Conservation (phyloP, 805 yeast species). For the Cyberlindnera mississippiensis region DNA sequence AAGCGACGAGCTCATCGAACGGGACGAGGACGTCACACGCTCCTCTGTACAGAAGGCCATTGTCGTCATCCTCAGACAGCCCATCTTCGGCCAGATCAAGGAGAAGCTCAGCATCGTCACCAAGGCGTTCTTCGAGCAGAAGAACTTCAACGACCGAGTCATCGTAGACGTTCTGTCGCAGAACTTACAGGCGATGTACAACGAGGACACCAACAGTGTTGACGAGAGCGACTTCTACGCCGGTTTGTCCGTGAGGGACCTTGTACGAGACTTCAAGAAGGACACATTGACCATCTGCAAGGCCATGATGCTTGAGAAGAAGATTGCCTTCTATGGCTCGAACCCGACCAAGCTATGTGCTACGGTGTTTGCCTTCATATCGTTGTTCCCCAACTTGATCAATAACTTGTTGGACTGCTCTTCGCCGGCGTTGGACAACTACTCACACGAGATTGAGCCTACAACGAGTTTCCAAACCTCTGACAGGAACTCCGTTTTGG, state of each 20-base stretch:
- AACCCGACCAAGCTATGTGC: constrained; percentile 79
- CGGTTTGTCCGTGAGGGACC: constrained; percentile 68
- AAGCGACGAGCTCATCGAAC: constrained; percentile 51
- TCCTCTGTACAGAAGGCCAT: constrained; percentile 89
- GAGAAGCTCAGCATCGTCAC: constrained; percentile 91
- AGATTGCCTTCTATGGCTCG: constrained; percentile 70
- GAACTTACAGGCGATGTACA: constrained; percentile 48
- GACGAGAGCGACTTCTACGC: constrained; percentile 61
- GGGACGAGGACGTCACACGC: constrained; percentile 66
- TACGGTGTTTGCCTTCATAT: constrained; percentile 76
- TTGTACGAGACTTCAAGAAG: constrained; percentile 54
- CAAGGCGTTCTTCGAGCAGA: constrained; percentile 77
- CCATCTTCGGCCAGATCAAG: constrained; percentile 81
- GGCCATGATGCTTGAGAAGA: constrained; percentile 70
- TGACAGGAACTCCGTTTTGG: constrained; percentile 70
- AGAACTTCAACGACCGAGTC: constrained; percentile 64
- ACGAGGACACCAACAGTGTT: constrained; percentile 22
- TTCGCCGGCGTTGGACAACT: constrained; percentile 62
- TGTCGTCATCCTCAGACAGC: constrained; percentile 81
- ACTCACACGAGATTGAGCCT: constrained; percentile 46
- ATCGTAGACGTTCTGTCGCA: constrained; percentile 68
- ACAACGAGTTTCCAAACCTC: constrained; percentile 71
- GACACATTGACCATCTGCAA: constrained; percentile 68
- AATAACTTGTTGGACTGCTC: constrained; percentile 73
- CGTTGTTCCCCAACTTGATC: constrained; percentile 77